phyloP scores from a whole-genome alignment of 805 yeast species.

The Starmera caribaea region DNA sequence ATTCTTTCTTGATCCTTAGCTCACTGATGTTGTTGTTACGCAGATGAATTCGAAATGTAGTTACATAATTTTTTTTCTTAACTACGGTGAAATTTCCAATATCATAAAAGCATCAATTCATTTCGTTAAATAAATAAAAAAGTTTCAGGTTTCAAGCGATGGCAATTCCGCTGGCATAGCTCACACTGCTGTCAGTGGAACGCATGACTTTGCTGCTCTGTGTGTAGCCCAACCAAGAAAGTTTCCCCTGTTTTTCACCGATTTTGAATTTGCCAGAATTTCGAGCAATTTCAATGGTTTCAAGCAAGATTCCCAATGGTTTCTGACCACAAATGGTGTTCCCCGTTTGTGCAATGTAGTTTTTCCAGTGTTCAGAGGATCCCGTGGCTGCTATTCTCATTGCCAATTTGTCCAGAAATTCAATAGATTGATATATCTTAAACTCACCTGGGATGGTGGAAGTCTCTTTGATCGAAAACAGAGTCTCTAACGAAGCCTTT shows the following conservation, averaged over 20 bases:
- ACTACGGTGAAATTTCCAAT: not conserved
- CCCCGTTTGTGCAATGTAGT: constrained; percentile 59
- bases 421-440: constrained; percentile 67
- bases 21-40: not conserved
- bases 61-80: not conserved
- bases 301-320: constrained; percentile 61
- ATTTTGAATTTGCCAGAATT: constrained; percentile 5
- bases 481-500: constrained; percentile 8
- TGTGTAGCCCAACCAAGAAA: constrained; percentile 70
- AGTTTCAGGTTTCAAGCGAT: not conserved
- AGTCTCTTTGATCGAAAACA: constrained; percentile 4
- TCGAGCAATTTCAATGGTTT: constrained; percentile 34
- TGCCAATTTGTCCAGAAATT: constrained; percentile 58
- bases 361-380: constrained; percentile 47
- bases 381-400: constrained; percentile 56
- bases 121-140: no score
- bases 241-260: constrained; percentile 18
- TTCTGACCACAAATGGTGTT: constrained; percentile 92
- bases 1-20: not conserved
- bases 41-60: no score
- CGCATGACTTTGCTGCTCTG: constrained; percentile 55
- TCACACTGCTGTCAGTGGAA: constrained; percentile 68
- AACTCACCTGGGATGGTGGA: constrained; percentile 6
- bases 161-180: constrained; percentile 74
- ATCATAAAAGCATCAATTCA: not conserved